Evolutionary conservation across 1,284 basidiomycete species (phyloP), one percentile per base, ranked within the genome.

Genomic region (Leccinum huronense): DNA sequence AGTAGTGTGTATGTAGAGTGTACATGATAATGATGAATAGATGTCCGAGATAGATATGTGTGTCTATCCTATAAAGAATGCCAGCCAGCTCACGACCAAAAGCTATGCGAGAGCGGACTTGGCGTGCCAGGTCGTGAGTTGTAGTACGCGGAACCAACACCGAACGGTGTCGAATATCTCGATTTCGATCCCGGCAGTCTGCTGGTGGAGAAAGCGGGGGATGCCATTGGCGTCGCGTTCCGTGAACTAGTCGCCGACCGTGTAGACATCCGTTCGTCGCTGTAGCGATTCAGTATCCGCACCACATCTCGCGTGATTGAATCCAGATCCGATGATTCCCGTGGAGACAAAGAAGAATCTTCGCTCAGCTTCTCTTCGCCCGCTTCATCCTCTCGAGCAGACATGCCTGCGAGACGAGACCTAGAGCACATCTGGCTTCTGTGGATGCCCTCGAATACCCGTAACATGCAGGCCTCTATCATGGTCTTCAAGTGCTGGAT

Each of bases 371-470:
- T 84, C 63, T 88, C 88, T 66, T 88, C 86, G 14, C 83, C 88
- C 2, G 80, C 80, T 71, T 89, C 88, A 42, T 84, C 82, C 66
- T 89, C 85, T 53, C 80, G 77, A 45, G 80, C 77, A 38, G 79
- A 75, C 61, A 78, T 72, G 34, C 78, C 77, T 23, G 81, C 68
- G 7, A 76, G 72, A 11, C 77, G 76, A 27, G 75, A 66, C 56
- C 74, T 67, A 42, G 73, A 74, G 54, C 73, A 75, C 67, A 65
- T 71, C 64, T 73, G 77, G 61, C 78, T 76, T 80, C 84, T 83
- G 45, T 83, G 83, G 63, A 96, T 89, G 31, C 95, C 95, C 72
- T 98, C 93, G 70, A 95, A 98, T 1, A 97, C 93, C 54, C 96
- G 87, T 60, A 96, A 80, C 88, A 98, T 89, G 73, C 91, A 94